Conservation (phyloP, 2,329 filamentous ascomycete genomes). For the Penicillium sp. region DNA sequence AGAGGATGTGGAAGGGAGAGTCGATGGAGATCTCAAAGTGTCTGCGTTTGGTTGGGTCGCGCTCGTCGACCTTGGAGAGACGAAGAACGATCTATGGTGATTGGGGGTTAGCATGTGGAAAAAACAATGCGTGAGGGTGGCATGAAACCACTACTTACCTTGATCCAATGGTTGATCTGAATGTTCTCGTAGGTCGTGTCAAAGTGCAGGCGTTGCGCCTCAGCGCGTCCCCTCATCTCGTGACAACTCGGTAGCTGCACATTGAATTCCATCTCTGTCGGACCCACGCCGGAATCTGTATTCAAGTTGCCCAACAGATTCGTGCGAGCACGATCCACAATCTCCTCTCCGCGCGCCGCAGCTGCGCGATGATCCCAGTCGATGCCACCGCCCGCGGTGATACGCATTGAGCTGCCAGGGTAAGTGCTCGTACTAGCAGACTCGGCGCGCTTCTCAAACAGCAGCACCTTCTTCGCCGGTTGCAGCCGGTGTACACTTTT, state of each 20-base stretch:
- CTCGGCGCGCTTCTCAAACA: constrained; percentile 87
- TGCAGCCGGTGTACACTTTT: constrained; percentile 83
- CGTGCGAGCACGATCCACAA: constrained; percentile 56
- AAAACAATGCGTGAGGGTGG: too few species aligned
- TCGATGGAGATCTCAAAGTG: constrained; percentile 98
- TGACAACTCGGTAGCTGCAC: constrained; percentile 89
- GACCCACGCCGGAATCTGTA: constrained; percentile 74
- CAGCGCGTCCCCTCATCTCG: constrained; percentile 74
- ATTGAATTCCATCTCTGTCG: constrained; percentile 92
- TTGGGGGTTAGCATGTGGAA: constrained; percentile 16
- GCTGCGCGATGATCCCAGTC: constrained; percentile 62
- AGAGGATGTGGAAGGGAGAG: constrained; percentile 89
- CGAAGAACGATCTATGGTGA: constrained; percentile 78
- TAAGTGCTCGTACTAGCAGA: constrained; percentile 72
- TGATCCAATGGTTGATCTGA: constrained; percentile 95
- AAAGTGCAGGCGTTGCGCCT: constrained; percentile 70
- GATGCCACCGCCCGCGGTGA: constrained; percentile 79
- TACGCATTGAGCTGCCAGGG: constrained; percentile 72
- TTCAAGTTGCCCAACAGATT: constrained; percentile 82
- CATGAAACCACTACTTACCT: constrained; percentile 58
- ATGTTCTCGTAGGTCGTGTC: constrained; percentile 94
- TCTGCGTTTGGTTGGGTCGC: constrained; percentile 75
- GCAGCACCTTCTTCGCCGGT: constrained; percentile 76
- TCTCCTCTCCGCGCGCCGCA: constrained; percentile 58
- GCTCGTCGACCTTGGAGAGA: constrained; percentile 78